Evolutionary conservation across 139 green algal species (phyloP).

Genomic region (Edaphochlamys debaryana): DNA sequence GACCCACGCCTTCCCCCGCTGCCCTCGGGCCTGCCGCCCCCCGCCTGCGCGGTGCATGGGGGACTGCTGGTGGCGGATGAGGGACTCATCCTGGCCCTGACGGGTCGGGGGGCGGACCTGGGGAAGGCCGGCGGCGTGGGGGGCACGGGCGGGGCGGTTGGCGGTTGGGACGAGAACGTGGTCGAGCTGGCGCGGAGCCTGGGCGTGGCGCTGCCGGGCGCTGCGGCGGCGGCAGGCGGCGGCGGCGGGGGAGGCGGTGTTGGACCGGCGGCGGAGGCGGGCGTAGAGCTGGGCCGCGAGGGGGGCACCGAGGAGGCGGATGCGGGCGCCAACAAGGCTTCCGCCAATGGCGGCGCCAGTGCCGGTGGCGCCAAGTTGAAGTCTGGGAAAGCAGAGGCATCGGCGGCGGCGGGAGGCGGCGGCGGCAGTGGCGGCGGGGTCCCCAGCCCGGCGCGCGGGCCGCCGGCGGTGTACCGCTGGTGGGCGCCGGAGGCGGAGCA

Average conservation of each 20-base stretch:
- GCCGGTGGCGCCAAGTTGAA: no score
- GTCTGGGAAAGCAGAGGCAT: no score
- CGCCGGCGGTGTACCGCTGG: constrained; percentile 17
- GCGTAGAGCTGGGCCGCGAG: no score
- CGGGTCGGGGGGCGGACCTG: no score
- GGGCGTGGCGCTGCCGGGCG: neutral
- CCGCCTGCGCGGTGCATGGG: neutral
- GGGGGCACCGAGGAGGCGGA: no score
- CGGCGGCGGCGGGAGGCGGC: neutral
- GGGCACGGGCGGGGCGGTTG: neutral
- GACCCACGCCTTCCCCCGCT: constrained; percentile 1
- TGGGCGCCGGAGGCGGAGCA: constrained; percentile 36
- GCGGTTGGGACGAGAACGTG: neutral
- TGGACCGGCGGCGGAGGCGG: neutral
- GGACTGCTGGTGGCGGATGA: constrained; percentile 10
- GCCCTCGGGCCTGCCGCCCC: constrained; percentile 5
- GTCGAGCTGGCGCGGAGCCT: neutral
- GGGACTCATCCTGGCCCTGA: constrained; percentile 15
- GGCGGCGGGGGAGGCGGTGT: neutral
- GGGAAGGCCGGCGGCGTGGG: no score
- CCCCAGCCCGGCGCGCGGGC: neutral
- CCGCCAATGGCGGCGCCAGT: no score
- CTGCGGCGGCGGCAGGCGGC: neutral
- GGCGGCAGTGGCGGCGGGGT: neutral
- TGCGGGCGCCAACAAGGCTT: no score